Evolutionary conservation across 2,329 filamentous ascomycete species (phyloP).

Genomic region (Nemania abortiva): DNA sequence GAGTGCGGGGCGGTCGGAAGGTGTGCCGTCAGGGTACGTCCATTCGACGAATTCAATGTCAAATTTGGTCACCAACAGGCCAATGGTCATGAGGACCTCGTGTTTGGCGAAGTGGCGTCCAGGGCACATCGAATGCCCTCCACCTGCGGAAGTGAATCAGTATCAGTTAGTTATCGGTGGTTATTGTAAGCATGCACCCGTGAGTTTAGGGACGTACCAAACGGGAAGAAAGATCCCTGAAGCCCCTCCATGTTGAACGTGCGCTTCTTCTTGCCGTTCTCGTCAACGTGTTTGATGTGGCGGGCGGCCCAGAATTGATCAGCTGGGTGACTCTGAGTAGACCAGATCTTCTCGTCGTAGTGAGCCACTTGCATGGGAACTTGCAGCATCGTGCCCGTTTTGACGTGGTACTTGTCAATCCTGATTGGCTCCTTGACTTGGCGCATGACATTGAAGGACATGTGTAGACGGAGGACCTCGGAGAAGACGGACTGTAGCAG

Average conservation of each 20-base stretch:
- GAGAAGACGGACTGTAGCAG: conserved; percentile 5
- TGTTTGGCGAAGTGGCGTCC: conserved; percentile 7
- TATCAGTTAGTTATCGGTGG: too few relatives aligned
- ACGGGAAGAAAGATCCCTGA: too few relatives aligned
- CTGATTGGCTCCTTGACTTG: not conserved
- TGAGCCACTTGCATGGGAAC: not conserved
- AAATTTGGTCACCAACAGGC: not conserved
- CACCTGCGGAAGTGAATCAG: not conserved
- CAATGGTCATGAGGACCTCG: not conserved
- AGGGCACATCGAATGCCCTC: not conserved
- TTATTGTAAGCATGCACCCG: too few relatives aligned
- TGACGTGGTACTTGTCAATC: not conserved
- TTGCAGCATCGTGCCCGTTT: not conserved
- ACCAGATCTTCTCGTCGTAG: conserved; percentile 11
- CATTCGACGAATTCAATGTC: conserved; percentile 5
- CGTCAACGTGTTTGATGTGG: conserved; percentile 6
- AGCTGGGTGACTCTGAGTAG: not conserved
- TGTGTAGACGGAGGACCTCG: conserved; percentile 3
- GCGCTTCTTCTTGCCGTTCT: not conserved
- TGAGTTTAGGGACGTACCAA: too few relatives aligned
- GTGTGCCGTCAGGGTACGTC: not conserved
- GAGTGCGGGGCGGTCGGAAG: not conserved
- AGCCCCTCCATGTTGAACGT: too few relatives aligned
- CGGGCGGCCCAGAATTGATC: conserved; percentile 7
- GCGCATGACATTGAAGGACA: not conserved